These are phyloP conservation scores for Orbilia quercus DNA, from an alignment of 2,329 filamentous ascomycete species.

Conservation along the genomic window DNA sequence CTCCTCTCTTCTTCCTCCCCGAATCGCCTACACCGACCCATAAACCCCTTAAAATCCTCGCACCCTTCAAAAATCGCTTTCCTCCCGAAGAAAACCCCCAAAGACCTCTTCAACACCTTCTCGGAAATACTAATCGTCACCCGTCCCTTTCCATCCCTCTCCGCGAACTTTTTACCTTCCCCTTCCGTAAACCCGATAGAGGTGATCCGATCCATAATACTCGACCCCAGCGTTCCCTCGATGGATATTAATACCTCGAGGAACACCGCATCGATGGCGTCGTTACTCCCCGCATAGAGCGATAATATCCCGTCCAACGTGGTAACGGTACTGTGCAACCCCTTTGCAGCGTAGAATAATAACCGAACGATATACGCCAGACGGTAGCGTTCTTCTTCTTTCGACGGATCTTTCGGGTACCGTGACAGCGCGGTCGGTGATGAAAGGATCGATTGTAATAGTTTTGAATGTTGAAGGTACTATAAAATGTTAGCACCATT, in stretches of 20 bases:
- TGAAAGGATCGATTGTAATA: conserved; percentile 57
- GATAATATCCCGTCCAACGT: conserved; percentile 58
- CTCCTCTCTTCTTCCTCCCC: conserved; percentile 21
- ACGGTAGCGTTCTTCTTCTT: conserved; percentile 37
- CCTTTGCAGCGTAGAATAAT: conserved; percentile 57
- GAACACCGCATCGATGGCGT: conserved; percentile 57
- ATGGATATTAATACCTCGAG: conserved; percentile 58
- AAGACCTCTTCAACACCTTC: conserved; percentile 49
- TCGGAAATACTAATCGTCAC: conserved; percentile 52
- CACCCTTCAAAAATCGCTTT: conserved; percentile 14
- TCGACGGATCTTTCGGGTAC: conserved; percentile 5
- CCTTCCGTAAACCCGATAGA: conserved; percentile 5
- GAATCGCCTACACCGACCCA: conserved; percentile 10
- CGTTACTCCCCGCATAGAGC: conserved; percentile 58
- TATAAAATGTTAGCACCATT: conserved; percentile 48
- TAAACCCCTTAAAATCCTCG: conserved; percentile 21
- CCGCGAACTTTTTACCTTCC: conserved; percentile 34
- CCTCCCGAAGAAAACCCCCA: conserved; percentile 48
- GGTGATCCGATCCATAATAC: conserved; percentile 31
- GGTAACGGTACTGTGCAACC: conserved; percentile 57
- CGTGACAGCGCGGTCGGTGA: conserved; percentile 17
- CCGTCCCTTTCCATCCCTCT: conserved; percentile 56
- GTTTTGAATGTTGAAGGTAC: conserved; percentile 58
- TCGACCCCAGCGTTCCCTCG: conserved; percentile 56
- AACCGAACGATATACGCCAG: conserved; percentile 57